Conservation (phyloP, 768 basidiomycete species). For the Tylopilus sp. region DNA sequence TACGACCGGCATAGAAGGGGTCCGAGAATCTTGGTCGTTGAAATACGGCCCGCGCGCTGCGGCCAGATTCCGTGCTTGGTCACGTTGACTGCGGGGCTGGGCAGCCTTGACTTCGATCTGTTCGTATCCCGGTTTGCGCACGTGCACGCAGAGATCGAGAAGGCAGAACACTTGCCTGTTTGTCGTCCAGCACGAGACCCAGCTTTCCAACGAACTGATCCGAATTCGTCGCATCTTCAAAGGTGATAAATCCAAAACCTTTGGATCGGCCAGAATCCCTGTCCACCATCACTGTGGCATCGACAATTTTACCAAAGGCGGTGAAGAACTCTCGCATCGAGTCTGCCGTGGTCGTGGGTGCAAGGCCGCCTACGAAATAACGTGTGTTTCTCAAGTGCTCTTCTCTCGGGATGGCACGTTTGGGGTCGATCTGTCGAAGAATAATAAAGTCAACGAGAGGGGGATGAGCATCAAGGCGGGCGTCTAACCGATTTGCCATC, state of each 20-base stretch:
- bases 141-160: not conserved
- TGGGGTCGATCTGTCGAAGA: slow-evolving; percentile 70
- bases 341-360: slow-evolving; percentile 64
- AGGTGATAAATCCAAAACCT: slow-evolving; percentile 86
- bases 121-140: not conserved
- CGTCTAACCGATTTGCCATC: slow-evolving; percentile 73
- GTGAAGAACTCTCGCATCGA: slow-evolving; percentile 68
- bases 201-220: slow-evolving; percentile 65
- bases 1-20: slow-evolving; percentile 31
- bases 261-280: slow-evolving; percentile 71
- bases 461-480: not conserved
- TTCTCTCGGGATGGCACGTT: slow-evolving; percentile 81
- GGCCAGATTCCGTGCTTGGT: slow-evolving; percentile 42
- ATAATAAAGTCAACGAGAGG: not conserved
- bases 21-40: slow-evolving; percentile 35
- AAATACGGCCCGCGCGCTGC: slow-evolving; percentile 29
- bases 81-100: slow-evolving; percentile 65
- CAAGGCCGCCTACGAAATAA: slow-evolving; percentile 78
- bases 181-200: slow-evolving; percentile 72
- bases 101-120: slow-evolving; percentile 85
- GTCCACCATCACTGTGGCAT: slow-evolving; percentile 85
- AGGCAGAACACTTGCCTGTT: slow-evolving; percentile 49
- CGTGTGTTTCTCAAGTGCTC: slow-evolving; percentile 75
- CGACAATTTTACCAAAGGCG: slow-evolving; percentile 75
- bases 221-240: slow-evolving; percentile 59